Percentiles rank a stretch among this genome's conserved stretches.
phyloP scores from a whole-genome alignment of 106 monocot genomes.

The Platanthera zijinensis region DNA sequence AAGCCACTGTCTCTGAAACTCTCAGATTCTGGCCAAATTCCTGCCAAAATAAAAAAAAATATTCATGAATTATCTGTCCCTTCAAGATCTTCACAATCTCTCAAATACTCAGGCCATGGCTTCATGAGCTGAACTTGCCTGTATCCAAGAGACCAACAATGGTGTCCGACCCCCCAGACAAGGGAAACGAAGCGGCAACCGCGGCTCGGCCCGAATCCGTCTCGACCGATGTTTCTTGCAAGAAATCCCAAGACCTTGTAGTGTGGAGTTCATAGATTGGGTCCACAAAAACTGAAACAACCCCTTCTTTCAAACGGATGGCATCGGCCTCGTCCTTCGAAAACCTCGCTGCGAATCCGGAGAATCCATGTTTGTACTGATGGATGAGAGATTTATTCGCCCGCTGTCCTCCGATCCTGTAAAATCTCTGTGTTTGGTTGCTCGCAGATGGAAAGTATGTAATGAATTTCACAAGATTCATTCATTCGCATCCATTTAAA shows the following conservation, averaged over 20 bases:
- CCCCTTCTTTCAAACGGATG: slow-evolving; percentile 31
- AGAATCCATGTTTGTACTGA: slow-evolving; percentile 55
- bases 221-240: slow-evolving; percentile 29
- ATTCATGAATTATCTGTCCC: too few species aligned
- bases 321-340: slow-evolving; percentile 36
- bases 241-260: slow-evolving; percentile 77
- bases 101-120: neutral
- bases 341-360: slow-evolving; percentile 59
- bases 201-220: slow-evolving; percentile 1
- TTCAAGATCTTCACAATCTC: neutral
- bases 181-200: neutral
- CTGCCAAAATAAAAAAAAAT: slow-evolving; percentile 6
- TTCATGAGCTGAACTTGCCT: slow-evolving; percentile 19
- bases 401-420: slow-evolving; percentile 15
- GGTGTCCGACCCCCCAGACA: slow-evolving; percentile 18
- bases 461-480: too few species aligned
- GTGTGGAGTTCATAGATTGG: slow-evolving; percentile 59
- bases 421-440: neutral
- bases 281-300: slow-evolving; percentile 68
- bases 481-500: too few species aligned
- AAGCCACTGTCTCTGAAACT: slow-evolving; percentile 62
- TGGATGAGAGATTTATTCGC: slow-evolving; percentile 25
- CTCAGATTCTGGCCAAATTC: slow-evolving; percentile 74
- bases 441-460: too few species aligned
- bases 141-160: slow-evolving; percentile 81